phyloP scores from a whole-genome alignment of 495 filamentous ascomycete genomes.

The Physcia stellaris region DNA sequence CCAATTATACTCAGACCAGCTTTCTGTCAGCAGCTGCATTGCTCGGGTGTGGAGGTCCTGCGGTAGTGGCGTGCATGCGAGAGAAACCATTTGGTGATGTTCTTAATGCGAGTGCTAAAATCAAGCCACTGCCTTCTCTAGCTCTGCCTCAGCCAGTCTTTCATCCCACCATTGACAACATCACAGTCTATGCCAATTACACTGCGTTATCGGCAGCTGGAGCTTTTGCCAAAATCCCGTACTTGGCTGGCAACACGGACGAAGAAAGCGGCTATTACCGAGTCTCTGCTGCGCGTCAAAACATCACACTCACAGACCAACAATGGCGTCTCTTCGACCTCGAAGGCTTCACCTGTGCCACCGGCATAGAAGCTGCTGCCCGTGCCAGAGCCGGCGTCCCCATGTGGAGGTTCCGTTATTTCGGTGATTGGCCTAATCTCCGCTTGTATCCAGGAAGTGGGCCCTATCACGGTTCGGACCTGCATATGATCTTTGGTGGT shows the following conservation, averaged over 20 bases:
- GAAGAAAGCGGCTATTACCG: slow-evolving; percentile 32
- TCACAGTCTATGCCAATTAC: slow-evolving; percentile 35
- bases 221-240: slow-evolving; percentile 24
- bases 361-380: no score
- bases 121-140: slow-evolving; percentile 11
- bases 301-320: slow-evolving; percentile 13
- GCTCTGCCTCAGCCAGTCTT: slow-evolving; percentile 23
- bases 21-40: background rate
- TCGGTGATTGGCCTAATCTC: slow-evolving; percentile 34
- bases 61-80: slow-evolving; percentile 34
- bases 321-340: slow-evolving; percentile 29
- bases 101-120: slow-evolving; percentile 20
- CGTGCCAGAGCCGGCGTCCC: slow-evolving; percentile 21
- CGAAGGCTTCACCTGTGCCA: slow-evolving; percentile 33
- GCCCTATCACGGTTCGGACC: slow-evolving; percentile 33
- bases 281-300: slow-evolving; percentile 20
- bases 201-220: slow-evolving; percentile 18
- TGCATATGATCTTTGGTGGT: slow-evolving; percentile 36
- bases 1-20: slow-evolving; percentile 2
- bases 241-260: slow-evolving; percentile 31
- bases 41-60: slow-evolving; percentile 26
- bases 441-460: slow-evolving; percentile 28
- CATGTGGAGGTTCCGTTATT: slow-evolving; percentile 38
- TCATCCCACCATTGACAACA: slow-evolving; percentile 32
- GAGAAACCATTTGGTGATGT: slow-evolving; percentile 21